Evolutionary conservation across 2,329 filamentous ascomycete species (phyloP), one percentile per base, ranked within the genome.

Genomic region (Chrysosphaeria jannelii): DNA sequence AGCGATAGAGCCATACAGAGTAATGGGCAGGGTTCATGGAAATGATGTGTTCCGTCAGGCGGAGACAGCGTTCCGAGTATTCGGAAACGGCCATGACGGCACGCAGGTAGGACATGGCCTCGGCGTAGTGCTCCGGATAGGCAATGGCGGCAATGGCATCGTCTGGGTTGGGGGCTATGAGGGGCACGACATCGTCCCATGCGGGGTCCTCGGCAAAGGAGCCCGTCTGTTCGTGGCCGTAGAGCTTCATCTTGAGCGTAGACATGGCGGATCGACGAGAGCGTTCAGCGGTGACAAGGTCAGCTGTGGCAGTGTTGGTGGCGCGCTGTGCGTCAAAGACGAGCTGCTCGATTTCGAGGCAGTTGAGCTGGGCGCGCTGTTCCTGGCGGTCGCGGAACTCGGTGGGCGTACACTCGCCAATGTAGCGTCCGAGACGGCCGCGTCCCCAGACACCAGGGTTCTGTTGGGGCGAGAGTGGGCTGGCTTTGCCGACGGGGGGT

Each of bases 1-100:
- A 76, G 30, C 85, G 71, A 51, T 89, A 97, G 12, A 93, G 62
- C 85, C 85, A 97, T 30, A 93, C 81, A 10, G 85, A 97, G 48
- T 97, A 97, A 49, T 97, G 85, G 1, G 85, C 79, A 10, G 85
- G 74, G 44, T 97, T 97, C 57, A 91, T 65, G 29, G 54, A 52
- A 39, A 97, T 93, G 39, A 97, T 66, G 43, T 81, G 65, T 39
- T 78, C 69, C 4, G 85, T 97, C 30, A 97, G 59, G 15, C 53
- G 57, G 20, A 97, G 55, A 17, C 65, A 71, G 22, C 85, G 60
- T 12, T 67, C 57, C 13, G 71, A 78, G 49, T 69, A 58, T 44
- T 97, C 85, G 39, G 88, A 70, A 22, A 51, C 53, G 9, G 74
- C 71, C 81, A 97, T 97, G 34, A 90, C 60, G 29, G 85, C 79